These are phyloP conservation scores for Geopyxis carbonaria DNA, from an alignment of 495 filamentous ascomycete genomes.

Conservation along the genomic window DNA sequence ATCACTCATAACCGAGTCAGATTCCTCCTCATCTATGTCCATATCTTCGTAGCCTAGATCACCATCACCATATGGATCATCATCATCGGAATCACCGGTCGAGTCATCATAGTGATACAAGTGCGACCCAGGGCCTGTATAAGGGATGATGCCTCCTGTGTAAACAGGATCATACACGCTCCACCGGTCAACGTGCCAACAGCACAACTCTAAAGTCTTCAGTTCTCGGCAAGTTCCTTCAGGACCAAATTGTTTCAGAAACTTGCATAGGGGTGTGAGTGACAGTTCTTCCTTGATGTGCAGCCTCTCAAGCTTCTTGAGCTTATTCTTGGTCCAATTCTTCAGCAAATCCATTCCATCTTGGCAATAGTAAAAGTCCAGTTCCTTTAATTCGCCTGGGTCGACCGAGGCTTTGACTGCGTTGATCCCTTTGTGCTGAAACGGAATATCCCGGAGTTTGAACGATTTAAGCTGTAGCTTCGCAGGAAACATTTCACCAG, in stretches of 20 bases:
- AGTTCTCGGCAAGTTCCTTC: conserved; percentile 5
- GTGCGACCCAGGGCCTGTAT: no score
- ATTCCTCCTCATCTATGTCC: neutral
- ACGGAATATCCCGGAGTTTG: conserved; percentile 3
- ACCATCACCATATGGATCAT: neutral
- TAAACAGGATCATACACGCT: neutral
- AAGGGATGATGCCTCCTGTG: no score
- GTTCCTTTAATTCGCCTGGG: neutral
- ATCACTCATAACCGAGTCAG: neutral
- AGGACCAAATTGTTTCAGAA: conserved; percentile 7
- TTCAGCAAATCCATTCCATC: conserved; percentile 2
- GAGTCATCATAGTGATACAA: neutral
- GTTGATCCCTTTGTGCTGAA: neutral
- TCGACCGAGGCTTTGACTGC: conserved; percentile 1
- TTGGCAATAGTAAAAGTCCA: conserved; percentile 1
- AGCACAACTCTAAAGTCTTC: conserved; percentile 3
- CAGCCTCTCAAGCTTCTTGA: neutral
- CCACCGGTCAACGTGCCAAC: conserved; percentile 1
- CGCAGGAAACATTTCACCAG: neutral
- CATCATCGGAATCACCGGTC: neutral
- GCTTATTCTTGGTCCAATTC: conserved; percentile 2
- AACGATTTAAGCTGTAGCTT: conserved; percentile 1
- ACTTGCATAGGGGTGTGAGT: neutral
- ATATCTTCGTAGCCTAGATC: neutral
- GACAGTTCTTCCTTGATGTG: conserved; percentile 1